Conservation (phyloP, 2,329 filamentous ascomycete genomes). For the Clonostachys chloroleuca region DNA sequence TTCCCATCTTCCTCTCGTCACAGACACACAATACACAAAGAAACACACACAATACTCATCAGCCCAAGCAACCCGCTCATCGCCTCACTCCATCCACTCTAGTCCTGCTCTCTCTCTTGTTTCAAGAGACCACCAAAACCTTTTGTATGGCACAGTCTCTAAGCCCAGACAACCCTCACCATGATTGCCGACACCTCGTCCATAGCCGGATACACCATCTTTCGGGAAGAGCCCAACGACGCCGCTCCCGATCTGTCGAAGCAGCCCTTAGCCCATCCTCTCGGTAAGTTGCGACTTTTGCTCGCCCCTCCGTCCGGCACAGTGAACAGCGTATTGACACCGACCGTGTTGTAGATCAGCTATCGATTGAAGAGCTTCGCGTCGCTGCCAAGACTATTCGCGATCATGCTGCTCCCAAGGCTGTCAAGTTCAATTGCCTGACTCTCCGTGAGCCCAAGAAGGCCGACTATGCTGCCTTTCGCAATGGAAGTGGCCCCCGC, state of each 20-base stretch:
- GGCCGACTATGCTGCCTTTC: conserved; percentile 56
- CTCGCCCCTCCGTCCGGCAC: neutral
- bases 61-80: too few relatives aligned
- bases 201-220: conserved; percentile 39
- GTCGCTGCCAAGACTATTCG: conserved; percentile 43
- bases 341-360: conserved; percentile 34
- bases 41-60: too few relatives aligned
- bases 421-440: conserved; percentile 54
- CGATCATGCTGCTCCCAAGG: conserved; percentile 21
- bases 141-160: conserved; percentile 15
- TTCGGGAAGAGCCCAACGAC: conserved; percentile 33
- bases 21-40: too few relatives aligned
- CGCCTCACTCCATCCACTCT: too few relatives aligned
- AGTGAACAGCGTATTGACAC: neutral
- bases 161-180: conserved; percentile 22
- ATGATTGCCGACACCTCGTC: conserved; percentile 36
- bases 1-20: too few relatives aligned
- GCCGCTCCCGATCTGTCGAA: conserved; percentile 24
- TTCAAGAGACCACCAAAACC: neutral
- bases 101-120: too few relatives aligned
- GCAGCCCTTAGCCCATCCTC: conserved; percentile 25
- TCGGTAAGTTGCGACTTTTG: conserved; percentile 13
- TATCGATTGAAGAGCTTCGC: conserved; percentile 50
- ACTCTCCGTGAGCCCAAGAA: conserved; percentile 64
- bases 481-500: conserved; percentile 40